Percentiles rank a stretch among this genome's conserved stretches.
Conservation (phyloP, 257 asterid genomes). For the Primulina huaijiensis region DNA sequence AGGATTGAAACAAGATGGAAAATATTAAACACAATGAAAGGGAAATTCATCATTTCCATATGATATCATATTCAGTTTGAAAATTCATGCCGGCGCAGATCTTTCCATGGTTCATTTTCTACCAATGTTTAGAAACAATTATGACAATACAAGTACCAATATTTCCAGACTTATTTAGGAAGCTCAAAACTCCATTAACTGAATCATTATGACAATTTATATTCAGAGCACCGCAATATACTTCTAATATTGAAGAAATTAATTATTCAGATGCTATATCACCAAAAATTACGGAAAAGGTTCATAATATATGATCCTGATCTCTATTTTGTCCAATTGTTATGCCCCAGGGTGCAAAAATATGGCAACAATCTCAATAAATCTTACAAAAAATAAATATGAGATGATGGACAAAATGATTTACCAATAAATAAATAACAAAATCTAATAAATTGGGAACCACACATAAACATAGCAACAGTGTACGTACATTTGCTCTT, state of each 20-base stretch:
- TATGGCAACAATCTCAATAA: neutral
- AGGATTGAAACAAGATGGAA: neutral
- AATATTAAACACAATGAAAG: neutral
- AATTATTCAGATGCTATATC: neutral
- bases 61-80: neutral
- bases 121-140: neutral
- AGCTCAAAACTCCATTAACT: neutral
- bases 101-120: neutral
- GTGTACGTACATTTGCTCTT: slow-evolving; percentile 81
- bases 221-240: neutral
- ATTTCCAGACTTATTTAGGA: neutral
- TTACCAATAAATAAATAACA: slow-evolving; percentile 9
- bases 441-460: neutral
- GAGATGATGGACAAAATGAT: neutral
- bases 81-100: neutral
- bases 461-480: slow-evolving; percentile 3
- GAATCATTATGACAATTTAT: neutral
- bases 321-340: neutral
- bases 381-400: neutral
- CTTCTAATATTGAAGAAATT: neutral
- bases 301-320: neutral
- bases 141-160: neutral
- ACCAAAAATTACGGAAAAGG: neutral
- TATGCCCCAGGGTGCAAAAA: neutral
- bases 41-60: neutral